Conservation (phyloP, 1,139 yeast species). For the Debaryomyces fabryi region DNA sequence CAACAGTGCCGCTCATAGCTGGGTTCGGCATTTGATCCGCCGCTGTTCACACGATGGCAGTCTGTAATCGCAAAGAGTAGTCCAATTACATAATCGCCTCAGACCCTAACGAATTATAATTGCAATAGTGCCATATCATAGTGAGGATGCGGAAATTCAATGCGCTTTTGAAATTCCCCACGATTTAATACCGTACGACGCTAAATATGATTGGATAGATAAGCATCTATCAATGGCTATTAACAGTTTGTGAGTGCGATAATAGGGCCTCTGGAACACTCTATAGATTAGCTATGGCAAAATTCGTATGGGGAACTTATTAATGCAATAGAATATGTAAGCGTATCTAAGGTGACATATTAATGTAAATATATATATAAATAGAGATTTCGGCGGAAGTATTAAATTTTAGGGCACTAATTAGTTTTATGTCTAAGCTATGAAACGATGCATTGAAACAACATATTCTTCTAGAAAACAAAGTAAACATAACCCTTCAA, state of each 20-base stretch:
- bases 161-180: background rate
- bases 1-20: background rate
- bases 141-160: background rate
- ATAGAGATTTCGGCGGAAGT: background rate
- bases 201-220: constrained; percentile 7
- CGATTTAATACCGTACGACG: background rate
- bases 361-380: background rate
- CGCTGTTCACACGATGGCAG: background rate
- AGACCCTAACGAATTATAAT: background rate
- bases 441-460: constrained; percentile 4
- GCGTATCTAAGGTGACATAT: background rate
- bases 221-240: constrained; percentile 5
- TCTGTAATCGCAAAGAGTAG: background rate
- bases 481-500: constrained; percentile 1
- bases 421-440: background rate
- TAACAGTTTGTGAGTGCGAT: constrained; percentile 1
- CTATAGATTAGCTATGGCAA: constrained; percentile 3
- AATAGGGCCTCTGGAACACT: background rate
- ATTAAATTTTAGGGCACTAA: background rate
- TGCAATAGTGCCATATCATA: constrained; percentile 2
- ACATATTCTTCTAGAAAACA: background rate
- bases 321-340: constrained; percentile 1
- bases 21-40: background rate
- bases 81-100: background rate
- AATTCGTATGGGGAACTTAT: constrained; percentile 5